phyloP scores from a whole-genome alignment of 768 basidiomycete species.

The Phallus indusiatus region DNA sequence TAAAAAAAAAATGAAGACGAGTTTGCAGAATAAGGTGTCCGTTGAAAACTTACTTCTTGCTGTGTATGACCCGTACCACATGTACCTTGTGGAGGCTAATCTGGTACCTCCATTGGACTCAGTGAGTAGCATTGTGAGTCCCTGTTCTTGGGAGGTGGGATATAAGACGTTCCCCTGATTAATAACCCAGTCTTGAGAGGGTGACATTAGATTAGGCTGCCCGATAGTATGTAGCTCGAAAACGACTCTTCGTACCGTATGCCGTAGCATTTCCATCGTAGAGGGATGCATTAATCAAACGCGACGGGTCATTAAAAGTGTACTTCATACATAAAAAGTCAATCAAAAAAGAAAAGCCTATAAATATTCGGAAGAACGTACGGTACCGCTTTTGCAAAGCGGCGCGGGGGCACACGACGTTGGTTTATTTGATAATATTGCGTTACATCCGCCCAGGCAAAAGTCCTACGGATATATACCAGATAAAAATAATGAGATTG shows the following conservation, averaged over 20 bases:
- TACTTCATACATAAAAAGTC: constrained; percentile 29
- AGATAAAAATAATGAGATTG: not conserved
- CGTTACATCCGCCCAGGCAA: constrained; percentile 84
- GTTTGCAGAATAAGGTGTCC: not conserved
- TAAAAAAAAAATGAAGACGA: not conserved
- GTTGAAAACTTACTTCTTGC: constrained; percentile 35
- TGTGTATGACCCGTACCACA: constrained; percentile 74
- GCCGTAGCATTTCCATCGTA: constrained; percentile 68
- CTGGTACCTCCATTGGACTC: constrained; percentile 67
- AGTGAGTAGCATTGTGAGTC: constrained; percentile 59
- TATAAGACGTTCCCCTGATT: constrained; percentile 59
- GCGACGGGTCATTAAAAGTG: constrained; percentile 54
- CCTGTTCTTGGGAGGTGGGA: constrained; percentile 51
- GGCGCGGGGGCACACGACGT: constrained; percentile 65
- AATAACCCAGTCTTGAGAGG: constrained; percentile 53
- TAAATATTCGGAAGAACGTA: constrained; percentile 32
- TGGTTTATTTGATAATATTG: constrained; percentile 53
- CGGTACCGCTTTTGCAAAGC: constrained; percentile 53
- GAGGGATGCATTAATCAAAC: constrained; percentile 51
- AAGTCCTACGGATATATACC: constrained; percentile 33
- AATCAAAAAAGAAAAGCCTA: constrained; percentile 11
- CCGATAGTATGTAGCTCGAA: not conserved
- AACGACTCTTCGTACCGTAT: constrained; percentile 39
- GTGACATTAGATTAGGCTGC: not conserved
- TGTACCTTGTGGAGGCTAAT: constrained; percentile 68